phyloP scores from a whole-genome alignment of 768 basidiomycete genomes.

The Mycena metata region DNA sequence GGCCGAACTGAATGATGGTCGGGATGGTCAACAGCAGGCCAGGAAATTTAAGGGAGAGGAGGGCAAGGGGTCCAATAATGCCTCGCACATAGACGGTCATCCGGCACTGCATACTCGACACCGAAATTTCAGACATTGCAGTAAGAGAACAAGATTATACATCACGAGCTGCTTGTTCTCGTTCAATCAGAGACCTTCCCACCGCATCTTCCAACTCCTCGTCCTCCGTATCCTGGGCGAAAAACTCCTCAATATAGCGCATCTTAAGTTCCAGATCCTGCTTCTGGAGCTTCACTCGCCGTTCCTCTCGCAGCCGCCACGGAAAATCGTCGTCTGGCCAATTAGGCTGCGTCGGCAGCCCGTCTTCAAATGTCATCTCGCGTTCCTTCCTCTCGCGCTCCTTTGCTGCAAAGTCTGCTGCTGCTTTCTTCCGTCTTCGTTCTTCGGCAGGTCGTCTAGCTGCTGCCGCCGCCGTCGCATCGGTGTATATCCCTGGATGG shows the following conservation, averaged over 20 bases:
- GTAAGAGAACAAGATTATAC: conserved; percentile 21
- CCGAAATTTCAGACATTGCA: conserved; percentile 14
- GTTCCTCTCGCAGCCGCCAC: conserved; percentile 59
- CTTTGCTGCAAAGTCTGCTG: conserved; percentile 52
- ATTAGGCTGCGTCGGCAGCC: conserved; percentile 53
- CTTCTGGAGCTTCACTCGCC: conserved; percentile 51
- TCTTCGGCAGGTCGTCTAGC: conserved; percentile 28
- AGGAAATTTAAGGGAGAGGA: not conserved
- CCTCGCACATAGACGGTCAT: no score
- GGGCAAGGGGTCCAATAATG: not conserved
- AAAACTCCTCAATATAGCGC: conserved; percentile 62
- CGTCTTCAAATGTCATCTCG: conserved; percentile 34
- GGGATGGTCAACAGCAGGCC: no score
- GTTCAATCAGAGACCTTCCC: conserved; percentile 23
- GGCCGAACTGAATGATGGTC: no score
- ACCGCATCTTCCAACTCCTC: conserved; percentile 48
- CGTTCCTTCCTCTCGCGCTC: conserved; percentile 36
- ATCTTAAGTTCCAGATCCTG: conserved; percentile 58
- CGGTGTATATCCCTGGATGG: conserved; percentile 18
- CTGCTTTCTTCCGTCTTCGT: conserved; percentile 34
- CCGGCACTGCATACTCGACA: not conserved
- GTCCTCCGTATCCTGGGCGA: conserved; percentile 64
- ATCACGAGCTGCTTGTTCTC: conserved; percentile 32
- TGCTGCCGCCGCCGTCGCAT: conserved; percentile 32
- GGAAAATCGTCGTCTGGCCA: conserved; percentile 71